These are phyloP conservation scores for Voacanga thouarsii DNA, from an alignment of 257 asterid genomes.

Conservation along the genomic window DNA sequence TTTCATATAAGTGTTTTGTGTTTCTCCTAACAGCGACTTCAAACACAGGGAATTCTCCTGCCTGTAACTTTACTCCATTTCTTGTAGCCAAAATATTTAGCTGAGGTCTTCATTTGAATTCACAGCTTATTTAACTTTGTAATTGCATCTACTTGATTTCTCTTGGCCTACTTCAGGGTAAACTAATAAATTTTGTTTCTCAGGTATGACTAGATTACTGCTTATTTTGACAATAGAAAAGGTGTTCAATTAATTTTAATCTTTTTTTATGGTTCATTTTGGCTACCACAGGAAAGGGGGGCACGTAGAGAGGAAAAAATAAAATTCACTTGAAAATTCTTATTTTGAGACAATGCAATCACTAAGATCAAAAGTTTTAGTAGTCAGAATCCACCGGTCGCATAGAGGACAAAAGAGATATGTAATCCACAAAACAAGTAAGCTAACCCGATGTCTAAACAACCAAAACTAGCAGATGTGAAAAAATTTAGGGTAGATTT, in stretches of 20 bases:
- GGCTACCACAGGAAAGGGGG: constrained; percentile 68
- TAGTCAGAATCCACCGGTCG: too few relatives aligned
- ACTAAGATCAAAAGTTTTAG: neutral
- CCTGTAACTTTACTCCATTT: neutral
- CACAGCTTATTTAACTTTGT: neutral
- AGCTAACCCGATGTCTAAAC: too few relatives aligned
- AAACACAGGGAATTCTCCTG: constrained; percentile 1
- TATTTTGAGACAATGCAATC: constrained; percentile 3
- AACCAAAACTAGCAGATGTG: too few relatives aligned
- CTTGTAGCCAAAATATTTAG: neutral
- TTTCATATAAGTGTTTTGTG: neutral
- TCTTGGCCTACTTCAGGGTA: neutral
- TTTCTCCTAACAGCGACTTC: neutral
- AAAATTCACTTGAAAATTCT: constrained; percentile 41
- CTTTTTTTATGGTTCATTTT: constrained; percentile 16
- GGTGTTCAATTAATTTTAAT: neutral
- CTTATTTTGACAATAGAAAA: neutral
- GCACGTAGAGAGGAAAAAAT: constrained; percentile 87
- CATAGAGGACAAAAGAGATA: too few relatives aligned
- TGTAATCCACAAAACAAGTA: too few relatives aligned
- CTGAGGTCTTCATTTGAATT: neutral
- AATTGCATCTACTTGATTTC: neutral
- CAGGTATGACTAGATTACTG: neutral
- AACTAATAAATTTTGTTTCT: neutral
- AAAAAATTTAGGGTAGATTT: too few relatives aligned